These are phyloP conservation scores for Carnegiea gigantea DNA, from an alignment of 179 eudicot species.

Conservation along the genomic window DNA sequence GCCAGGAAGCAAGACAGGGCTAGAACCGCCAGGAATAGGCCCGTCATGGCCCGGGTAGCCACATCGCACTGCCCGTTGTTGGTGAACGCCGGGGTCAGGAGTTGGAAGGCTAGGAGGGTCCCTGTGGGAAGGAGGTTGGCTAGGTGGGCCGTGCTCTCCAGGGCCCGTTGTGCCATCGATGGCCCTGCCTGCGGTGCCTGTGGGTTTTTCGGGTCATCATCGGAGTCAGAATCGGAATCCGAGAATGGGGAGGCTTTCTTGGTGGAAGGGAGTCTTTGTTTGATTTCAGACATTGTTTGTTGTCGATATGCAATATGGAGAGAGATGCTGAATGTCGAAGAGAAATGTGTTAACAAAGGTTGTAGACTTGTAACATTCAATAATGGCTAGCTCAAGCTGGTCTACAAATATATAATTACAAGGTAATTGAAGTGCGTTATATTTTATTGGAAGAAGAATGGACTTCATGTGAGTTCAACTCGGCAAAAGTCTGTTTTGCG, in stretches of 20 bases:
- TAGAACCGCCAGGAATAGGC: slow-evolving; percentile 45
- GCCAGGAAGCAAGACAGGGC: slow-evolving; percentile 70
- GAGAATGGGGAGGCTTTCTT: not conserved
- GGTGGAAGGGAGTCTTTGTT: slow-evolving; percentile 35
- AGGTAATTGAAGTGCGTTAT: not conserved
- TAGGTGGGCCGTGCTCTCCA: slow-evolving; percentile 64
- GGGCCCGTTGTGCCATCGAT: slow-evolving; percentile 41
- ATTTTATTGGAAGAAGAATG: not conserved
- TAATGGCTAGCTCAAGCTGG: too few species aligned
- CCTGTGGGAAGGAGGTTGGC: slow-evolving; percentile 93
- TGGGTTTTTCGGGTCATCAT: slow-evolving; percentile 7
- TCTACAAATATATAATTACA: too few species aligned
- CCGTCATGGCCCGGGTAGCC: slow-evolving; percentile 52
- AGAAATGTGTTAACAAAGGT: too few species aligned
- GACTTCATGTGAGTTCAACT: not conserved
- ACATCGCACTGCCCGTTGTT: slow-evolving; percentile 66
- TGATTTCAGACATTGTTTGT: slow-evolving; percentile 14
- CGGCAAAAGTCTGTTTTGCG: not conserved
- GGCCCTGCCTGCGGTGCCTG: slow-evolving; percentile 12
- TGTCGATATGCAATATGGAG: too few species aligned
- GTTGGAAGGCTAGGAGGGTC: slow-evolving; percentile 81
- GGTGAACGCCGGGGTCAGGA: slow-evolving; percentile 79
- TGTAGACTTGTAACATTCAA: not conserved
- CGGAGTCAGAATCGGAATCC: slow-evolving; percentile 20
- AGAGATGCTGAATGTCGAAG: too few species aligned